A percentile compares a stretch with the other conserved stretches of the same genome.
Evolutionary conservation across 2,329 filamentous ascomycete species (phyloP).

Genomic region (Sclerotinia minor): DNA sequence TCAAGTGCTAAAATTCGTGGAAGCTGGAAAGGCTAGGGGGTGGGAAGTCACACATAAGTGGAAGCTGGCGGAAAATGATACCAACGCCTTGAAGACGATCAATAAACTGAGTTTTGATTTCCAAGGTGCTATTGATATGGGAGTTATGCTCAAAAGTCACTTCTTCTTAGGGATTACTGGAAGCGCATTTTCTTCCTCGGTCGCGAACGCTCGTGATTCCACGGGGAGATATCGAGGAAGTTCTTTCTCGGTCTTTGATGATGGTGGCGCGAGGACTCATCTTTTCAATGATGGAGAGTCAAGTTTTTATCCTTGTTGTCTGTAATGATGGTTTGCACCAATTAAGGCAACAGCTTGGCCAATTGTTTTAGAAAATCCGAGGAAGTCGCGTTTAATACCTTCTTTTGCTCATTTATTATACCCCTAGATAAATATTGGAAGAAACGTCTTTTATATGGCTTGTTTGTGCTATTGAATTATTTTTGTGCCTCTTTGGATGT

Average conservation of each 20-base stretch:
- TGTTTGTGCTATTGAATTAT: not conserved
- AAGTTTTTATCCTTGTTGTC: constrained; percentile 41
- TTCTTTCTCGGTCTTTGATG: constrained; percentile 37
- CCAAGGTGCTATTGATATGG: constrained; percentile 43
- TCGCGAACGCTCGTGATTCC: constrained; percentile 42
- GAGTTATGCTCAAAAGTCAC: constrained; percentile 40
- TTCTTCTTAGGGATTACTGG: constrained; percentile 44
- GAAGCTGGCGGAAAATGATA: constrained; percentile 34
- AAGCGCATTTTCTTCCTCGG: constrained; percentile 42
- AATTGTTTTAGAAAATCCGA: not conserved
- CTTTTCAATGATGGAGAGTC: constrained; percentile 43
- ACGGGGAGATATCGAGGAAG: constrained; percentile 44
- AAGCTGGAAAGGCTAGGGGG: constrained; percentile 39
- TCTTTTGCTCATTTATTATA: not conserved
- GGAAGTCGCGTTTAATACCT: too few species aligned
- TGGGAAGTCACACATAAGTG: constrained; percentile 45
- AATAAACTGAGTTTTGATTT: constrained; percentile 42
- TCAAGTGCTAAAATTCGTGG: constrained; percentile 41
- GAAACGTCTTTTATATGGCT: not conserved
- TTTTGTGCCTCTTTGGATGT: not conserved
- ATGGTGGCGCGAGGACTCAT: constrained; percentile 41
- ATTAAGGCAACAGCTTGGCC: not conserved
- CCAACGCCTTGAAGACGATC: constrained; percentile 33
- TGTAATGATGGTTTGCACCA: constrained; percentile 29
- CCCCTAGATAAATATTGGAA: not conserved